phyloP scores from a whole-genome alignment of 108 stramenopile genomes.

The Fistulifera pelliculosa region DNA sequence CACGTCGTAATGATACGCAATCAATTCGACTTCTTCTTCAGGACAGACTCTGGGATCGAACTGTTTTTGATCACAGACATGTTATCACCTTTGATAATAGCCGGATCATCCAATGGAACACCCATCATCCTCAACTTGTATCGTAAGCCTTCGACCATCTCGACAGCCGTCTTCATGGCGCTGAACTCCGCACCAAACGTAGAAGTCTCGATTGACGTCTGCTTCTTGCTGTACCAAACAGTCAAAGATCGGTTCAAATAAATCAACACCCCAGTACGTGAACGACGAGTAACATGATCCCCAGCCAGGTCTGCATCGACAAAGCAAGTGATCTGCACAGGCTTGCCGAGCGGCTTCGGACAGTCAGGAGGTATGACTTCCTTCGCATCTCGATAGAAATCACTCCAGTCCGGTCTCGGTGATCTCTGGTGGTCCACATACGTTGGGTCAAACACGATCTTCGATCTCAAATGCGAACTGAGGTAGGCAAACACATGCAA shows the following conservation, averaged over 20 bases:
- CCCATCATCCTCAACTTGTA: slow-evolving; percentile 62
- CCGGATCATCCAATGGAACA: slow-evolving; percentile 20
- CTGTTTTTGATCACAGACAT: slow-evolving; percentile 28
- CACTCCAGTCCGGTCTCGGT: slow-evolving; percentile 9
- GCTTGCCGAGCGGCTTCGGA: slow-evolving; percentile 23
- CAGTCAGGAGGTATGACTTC: slow-evolving; percentile 22
- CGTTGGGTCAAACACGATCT: slow-evolving; percentile 27
- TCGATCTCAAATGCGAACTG: slow-evolving; percentile 9
- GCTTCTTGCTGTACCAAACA: slow-evolving; percentile 36
- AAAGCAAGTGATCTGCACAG: slow-evolving; percentile 16
- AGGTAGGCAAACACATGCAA: slow-evolving; percentile 27
- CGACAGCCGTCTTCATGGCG: slow-evolving; percentile 27
- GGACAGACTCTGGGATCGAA: slow-evolving; percentile 19
- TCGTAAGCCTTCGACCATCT: slow-evolving; percentile 33
- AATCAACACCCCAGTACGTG: slow-evolving; percentile 42
- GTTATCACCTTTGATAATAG: slow-evolving; percentile 31
- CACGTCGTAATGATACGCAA: slow-evolving; percentile 37
- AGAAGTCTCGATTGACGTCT: slow-evolving; percentile 43
- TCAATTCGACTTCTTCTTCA: slow-evolving; percentile 40
- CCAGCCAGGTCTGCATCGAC: slow-evolving; percentile 56
- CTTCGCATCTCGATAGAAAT: slow-evolving; percentile 17
- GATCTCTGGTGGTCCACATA: neutral
- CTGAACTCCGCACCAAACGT: slow-evolving; percentile 45
- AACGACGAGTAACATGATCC: slow-evolving; percentile 30
- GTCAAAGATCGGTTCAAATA: slow-evolving; percentile 46